These are phyloP conservation scores for Solanum rostratum DNA, from an alignment of 257 asterid species.

Conservation along the genomic window DNA sequence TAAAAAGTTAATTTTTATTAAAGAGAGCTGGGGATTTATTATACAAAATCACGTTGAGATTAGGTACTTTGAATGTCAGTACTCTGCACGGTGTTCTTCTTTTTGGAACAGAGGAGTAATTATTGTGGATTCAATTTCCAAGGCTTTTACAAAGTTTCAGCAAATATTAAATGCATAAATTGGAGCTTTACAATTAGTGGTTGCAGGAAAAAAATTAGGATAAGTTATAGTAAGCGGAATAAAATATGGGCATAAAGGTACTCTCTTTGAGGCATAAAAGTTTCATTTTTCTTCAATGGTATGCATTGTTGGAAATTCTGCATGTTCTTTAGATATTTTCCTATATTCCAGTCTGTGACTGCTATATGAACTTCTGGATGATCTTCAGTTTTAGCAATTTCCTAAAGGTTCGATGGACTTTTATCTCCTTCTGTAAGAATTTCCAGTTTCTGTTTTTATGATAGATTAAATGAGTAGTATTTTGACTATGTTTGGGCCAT, in stretches of 20 bases:
- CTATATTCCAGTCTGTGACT: not conserved
- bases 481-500: not conserved
- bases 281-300: not conserved
- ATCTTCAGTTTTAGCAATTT: not conserved
- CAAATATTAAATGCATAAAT: not conserved
- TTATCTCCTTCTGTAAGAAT: not conserved
- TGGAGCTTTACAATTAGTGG: not conserved
- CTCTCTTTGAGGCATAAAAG: not conserved
- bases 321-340: not conserved
- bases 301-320: not conserved
- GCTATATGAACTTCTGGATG: not conserved
- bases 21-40: not conserved
- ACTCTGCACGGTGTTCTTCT: not conserved
- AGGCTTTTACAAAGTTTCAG: not conserved
- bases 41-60: not conserved
- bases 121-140: not conserved
- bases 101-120: not conserved
- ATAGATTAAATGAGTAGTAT: not conserved
- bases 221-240: not conserved
- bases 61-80: not conserved
- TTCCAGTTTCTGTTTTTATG: not conserved
- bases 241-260: not conserved
- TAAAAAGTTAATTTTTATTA: not conserved
- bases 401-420: not conserved
- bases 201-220: not conserved